A percentile compares a stretch with the other conserved stretches of the same genome.
phyloP scores from a whole-genome alignment of 2,329 filamentous ascomycete genomes.

The Diaporthe ilicicola region DNA sequence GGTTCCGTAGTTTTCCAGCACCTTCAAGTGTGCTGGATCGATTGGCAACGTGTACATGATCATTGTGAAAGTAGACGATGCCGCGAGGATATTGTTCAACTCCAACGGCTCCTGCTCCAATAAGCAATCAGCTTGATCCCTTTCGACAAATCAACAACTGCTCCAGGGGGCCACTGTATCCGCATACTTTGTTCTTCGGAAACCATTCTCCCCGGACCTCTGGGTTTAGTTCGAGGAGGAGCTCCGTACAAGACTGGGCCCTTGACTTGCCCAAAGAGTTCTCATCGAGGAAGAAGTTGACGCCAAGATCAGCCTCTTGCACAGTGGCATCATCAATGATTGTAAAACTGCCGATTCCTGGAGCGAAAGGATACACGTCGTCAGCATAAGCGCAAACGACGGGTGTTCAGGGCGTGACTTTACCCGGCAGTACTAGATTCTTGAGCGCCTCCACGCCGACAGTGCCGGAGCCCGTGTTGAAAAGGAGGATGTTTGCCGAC shows the following conservation, averaged over 20 bases:
- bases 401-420: slow-evolving; percentile 31
- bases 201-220: slow-evolving; percentile 84
- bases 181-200: slow-evolving; percentile 55
- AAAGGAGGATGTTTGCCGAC: slow-evolving; percentile 86
- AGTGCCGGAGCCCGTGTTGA: slow-evolving; percentile 88
- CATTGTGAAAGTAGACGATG: slow-evolving; percentile 56
- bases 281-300: slow-evolving; percentile 96
- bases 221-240: slow-evolving; percentile 88
- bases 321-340: slow-evolving; percentile 85
- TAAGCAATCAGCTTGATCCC: slow-evolving; percentile 30
- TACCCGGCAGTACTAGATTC: slow-evolving; percentile 92
- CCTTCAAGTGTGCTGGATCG: slow-evolving; percentile 49
- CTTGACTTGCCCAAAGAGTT: slow-evolving; percentile 78
- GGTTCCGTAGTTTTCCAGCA: slow-evolving; percentile 57
- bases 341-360: slow-evolving; percentile 87
- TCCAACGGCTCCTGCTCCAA: slow-evolving; percentile 28
- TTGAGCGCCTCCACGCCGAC: slow-evolving; percentile 92
- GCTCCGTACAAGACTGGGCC: slow-evolving; percentile 78
- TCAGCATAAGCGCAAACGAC: neutral
- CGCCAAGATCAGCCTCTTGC: slow-evolving; percentile 83
- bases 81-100: slow-evolving; percentile 47
- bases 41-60: slow-evolving; percentile 65
- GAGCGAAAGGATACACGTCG: neutral
- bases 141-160: neutral
- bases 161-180: neutral